Evolutionary conservation across 2,329 filamentous ascomycete genomes (phyloP).

Genomic region (Pseudogymnoascus sp.): DNA sequence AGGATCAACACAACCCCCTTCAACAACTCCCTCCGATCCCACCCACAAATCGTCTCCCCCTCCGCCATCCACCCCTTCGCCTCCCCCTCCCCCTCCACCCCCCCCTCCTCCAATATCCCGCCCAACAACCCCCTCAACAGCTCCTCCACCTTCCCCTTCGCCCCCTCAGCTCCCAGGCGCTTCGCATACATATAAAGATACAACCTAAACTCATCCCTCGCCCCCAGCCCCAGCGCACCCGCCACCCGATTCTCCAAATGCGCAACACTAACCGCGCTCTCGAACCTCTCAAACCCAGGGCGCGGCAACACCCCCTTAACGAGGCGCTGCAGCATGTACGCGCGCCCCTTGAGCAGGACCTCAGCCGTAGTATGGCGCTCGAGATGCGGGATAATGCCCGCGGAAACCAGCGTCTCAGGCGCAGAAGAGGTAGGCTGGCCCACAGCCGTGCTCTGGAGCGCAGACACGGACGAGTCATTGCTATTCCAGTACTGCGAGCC

Average conservation of each 20-base stretch:
- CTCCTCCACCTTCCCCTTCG: slow-evolving; percentile 86
- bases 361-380: slow-evolving; percentile 94
- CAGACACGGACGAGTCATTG: slow-evolving; percentile 79
- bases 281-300: slow-evolving; percentile 87
- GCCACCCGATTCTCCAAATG: slow-evolving; percentile 93
- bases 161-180: slow-evolving; percentile 80
- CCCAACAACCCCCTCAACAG: slow-evolving; percentile 74
- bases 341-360: slow-evolving; percentile 80
- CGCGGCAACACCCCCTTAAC: slow-evolving; percentile 82
- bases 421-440: slow-evolving; percentile 31
- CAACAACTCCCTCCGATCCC: slow-evolving; percentile 78
- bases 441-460: slow-evolving; percentile 63
- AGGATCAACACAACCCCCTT: slow-evolving; percentile 89
- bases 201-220: slow-evolving; percentile 84
- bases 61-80: slow-evolving; percentile 55
- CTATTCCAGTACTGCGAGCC: slow-evolving; percentile 99
- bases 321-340: slow-evolving; percentile 82
- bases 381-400: slow-evolving; percentile 85
- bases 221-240: slow-evolving; percentile 73
- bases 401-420: slow-evolving; percentile 56
- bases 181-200: slow-evolving; percentile 99
- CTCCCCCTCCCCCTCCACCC: slow-evolving; percentile 34
- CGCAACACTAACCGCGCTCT: slow-evolving; percentile 83
- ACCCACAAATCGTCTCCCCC: slow-evolving; percentile 74
- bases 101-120: slow-evolving; percentile 53